Percentiles rank a stretch among this genome's conserved stretches.
These are phyloP conservation scores for Nothophoma quercina DNA, from an alignment of 2,329 filamentous ascomycete genomes.

Conservation along the genomic window DNA sequence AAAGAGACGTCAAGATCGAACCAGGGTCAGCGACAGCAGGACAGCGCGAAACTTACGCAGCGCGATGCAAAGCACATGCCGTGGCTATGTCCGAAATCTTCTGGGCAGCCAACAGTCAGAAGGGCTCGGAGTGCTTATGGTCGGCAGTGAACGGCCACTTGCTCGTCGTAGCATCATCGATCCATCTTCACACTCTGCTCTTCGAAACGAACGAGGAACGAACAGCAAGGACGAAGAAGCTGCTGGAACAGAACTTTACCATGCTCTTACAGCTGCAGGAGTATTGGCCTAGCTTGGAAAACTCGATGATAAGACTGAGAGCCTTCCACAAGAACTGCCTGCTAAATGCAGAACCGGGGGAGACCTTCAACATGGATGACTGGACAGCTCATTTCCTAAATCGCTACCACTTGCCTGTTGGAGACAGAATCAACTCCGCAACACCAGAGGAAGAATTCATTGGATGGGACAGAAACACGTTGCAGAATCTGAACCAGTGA, in stretches of 20 bases:
- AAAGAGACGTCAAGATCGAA: conserved; percentile 1
- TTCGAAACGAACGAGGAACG: conserved; percentile 3
- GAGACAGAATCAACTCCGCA: background rate
- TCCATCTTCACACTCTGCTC: conserved; percentile 9
- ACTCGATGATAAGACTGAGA: conserved; percentile 7
- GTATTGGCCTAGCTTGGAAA: conserved; percentile 12
- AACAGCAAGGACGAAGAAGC: background rate
- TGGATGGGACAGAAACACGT: conserved; percentile 7
- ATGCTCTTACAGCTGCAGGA: conserved; percentile 12
- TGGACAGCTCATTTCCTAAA: conserved; percentile 13
- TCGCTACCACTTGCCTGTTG: conserved; percentile 13
- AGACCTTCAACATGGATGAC: conserved; percentile 8
- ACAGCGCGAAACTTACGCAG: background rate
- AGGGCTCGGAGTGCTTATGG: conserved; percentile 11
- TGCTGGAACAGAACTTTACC: conserved; percentile 8
- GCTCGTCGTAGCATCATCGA: conserved; percentile 10
- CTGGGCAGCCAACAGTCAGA: background rate
- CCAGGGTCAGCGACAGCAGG: background rate
- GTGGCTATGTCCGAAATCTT: conserved; percentile 7
- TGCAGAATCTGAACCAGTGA: conserved; percentile 5
- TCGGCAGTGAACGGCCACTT: conserved; percentile 11
- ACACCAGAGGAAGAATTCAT: conserved; percentile 3
- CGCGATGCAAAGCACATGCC: conserved; percentile 11
- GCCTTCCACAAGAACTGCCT: conserved; percentile 11
- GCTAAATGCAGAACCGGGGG: conserved; percentile 8